These are phyloP conservation scores for Fomitopsis betulina DNA, from an alignment of 1,284 basidiomycete genomes.

Conservation along the genomic window DNA sequence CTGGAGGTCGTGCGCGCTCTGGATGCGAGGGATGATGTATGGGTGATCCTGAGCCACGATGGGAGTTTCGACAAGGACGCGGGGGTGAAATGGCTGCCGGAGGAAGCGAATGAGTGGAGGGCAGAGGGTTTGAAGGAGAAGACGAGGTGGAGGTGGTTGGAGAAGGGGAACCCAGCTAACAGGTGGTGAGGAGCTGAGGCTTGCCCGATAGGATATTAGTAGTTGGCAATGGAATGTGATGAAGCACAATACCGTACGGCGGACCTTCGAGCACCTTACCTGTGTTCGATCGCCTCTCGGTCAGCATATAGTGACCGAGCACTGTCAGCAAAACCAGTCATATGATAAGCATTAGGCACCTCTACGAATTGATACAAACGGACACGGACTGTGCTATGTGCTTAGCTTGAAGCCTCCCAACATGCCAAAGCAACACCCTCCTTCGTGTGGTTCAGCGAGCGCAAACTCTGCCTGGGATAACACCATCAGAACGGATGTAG, in stretches of 20 bases:
- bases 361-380: too few species aligned
- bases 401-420: too few species aligned
- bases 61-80: not conserved
- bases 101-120: not conserved
- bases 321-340: too few species aligned
- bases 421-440: too few species aligned
- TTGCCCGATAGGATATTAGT: not conserved
- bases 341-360: too few species aligned
- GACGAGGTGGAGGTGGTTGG: not conserved
- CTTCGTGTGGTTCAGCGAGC: too few species aligned
- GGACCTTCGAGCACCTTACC: too few species aligned
- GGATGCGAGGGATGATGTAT: not conserved
- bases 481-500: too few species aligned
- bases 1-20: not conserved
- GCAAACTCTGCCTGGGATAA: too few species aligned
- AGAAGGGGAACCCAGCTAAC: not conserved
- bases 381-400: too few species aligned
- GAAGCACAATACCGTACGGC: not conserved
- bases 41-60: not conserved
- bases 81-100: not conserved
- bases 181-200: not conserved
- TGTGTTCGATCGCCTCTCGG: too few species aligned
- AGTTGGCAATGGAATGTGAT: not conserved
- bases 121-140: not conserved
- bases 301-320: too few species aligned